A percentile compares a stretch with the other conserved stretches of the same genome.
Conservation (phyloP, 1,284 basidiomycete species). For the Ustilago crameri region DNA sequence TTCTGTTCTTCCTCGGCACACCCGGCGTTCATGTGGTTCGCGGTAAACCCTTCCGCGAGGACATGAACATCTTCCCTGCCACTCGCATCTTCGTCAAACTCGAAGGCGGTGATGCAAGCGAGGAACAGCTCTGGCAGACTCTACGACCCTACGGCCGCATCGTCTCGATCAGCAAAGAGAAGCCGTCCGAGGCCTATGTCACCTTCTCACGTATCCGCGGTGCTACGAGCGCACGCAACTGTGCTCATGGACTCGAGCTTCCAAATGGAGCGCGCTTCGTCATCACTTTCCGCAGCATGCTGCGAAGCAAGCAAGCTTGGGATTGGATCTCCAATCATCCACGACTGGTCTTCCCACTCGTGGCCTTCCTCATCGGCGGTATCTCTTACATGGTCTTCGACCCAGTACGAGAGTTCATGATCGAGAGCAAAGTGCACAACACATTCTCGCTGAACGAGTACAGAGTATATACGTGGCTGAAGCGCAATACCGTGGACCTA, state of each 20-base stretch:
- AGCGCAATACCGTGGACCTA: conserved; percentile 50
- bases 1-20: conserved; percentile 45
- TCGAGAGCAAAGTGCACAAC: conserved; percentile 82
- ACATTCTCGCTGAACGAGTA: conserved; percentile 73
- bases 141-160: conserved; percentile 84
- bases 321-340: conserved; percentile 89
- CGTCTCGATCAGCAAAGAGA: conserved; percentile 72
- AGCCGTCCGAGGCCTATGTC: conserved; percentile 47
- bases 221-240: conserved; percentile 85
- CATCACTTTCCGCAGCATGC: conserved; percentile 77
- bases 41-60: conserved; percentile 61
- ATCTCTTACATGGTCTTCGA: conserved; percentile 90
- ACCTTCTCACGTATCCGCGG: conserved; percentile 72
- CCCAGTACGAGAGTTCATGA: conserved; percentile 85
- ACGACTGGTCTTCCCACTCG: conserved; percentile 82
- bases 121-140: conserved; percentile 61
- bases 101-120: conserved; percentile 50
- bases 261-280: conserved; percentile 74
- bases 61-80: conserved; percentile 60
- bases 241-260: conserved; percentile 78
- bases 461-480: conserved; percentile 51
- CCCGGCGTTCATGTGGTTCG: conserved; percentile 60
- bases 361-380: conserved; percentile 87
- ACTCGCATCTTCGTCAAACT: conserved; percentile 53
- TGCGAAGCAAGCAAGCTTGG: conserved; percentile 81